These are phyloP conservation scores for Tarenaya hassleriana DNA, from an alignment of 345 rosid genomes.

Conservation along the genomic window DNA sequence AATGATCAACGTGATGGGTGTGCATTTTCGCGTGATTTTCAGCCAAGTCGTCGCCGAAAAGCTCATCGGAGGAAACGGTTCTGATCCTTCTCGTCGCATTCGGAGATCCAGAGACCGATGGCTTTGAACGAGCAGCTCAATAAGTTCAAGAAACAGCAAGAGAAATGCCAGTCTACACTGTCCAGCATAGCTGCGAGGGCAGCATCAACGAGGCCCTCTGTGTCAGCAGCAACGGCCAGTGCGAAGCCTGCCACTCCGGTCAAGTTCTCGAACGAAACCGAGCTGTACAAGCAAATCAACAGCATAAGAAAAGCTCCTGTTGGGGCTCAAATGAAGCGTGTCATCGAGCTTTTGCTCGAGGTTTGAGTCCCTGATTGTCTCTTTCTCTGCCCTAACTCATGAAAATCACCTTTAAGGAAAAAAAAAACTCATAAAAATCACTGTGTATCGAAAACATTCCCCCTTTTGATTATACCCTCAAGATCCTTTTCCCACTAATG, in stretches of 20 bases:
- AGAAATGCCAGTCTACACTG: slow-evolving; percentile 58
- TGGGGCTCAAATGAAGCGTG: slow-evolving; percentile 91
- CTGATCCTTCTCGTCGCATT: too few relatives aligned
- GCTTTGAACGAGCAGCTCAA: slow-evolving; percentile 54
- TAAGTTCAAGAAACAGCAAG: slow-evolving; percentile 73
- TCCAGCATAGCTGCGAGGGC: slow-evolving; percentile 51
- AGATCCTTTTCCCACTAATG: not conserved
- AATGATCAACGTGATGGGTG: too few relatives aligned
- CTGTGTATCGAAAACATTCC: not conserved
- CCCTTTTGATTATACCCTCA: not conserved
- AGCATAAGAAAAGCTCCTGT: slow-evolving; percentile 64
- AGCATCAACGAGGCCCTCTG: slow-evolving; percentile 24
- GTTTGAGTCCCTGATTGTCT: slow-evolving; percentile 22
- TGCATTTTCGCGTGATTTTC: too few relatives aligned
- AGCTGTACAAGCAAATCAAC: slow-evolving; percentile 56
- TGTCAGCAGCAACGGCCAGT: slow-evolving; percentile 31
- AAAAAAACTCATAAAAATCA: not conserved
- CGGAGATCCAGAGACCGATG: slow-evolving; percentile 29
- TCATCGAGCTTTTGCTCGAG: slow-evolving; percentile 57
- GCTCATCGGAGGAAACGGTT: too few relatives aligned
- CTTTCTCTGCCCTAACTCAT: not conserved
- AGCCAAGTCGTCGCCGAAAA: too few relatives aligned
- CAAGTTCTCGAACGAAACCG: slow-evolving; percentile 71
- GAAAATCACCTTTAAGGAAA: too few relatives aligned
- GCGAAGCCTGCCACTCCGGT: slow-evolving; percentile 43